phyloP scores from a whole-genome alignment of 441 rosid species.

The Erodium texanum region DNA sequence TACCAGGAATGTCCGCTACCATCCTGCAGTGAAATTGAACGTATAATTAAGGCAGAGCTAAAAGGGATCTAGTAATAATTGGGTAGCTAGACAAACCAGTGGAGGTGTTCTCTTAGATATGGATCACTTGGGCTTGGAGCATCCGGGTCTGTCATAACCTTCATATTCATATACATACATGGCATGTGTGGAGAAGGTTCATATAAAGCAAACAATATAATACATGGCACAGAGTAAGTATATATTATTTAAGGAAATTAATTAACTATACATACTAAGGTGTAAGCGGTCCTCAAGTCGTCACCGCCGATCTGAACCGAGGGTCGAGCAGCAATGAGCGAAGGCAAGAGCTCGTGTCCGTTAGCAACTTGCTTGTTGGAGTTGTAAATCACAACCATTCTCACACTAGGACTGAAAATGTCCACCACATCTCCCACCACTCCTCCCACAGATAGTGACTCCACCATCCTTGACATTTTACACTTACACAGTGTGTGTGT shows the following conservation, averaged over 20 bases:
- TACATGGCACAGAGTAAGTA: too few species aligned
- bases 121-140: slow-evolving; percentile 76
- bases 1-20: slow-evolving; percentile 85
- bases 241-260: neutral
- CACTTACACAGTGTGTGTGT: neutral
- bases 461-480: slow-evolving; percentile 42
- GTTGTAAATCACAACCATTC: slow-evolving; percentile 37
- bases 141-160: slow-evolving; percentile 70
- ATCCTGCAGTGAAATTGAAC: too few species aligned
- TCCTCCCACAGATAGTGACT: slow-evolving; percentile 48
- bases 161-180: slow-evolving; percentile 8
- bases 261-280: slow-evolving; percentile 54
- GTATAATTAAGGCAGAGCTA: too few species aligned
- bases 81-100: slow-evolving; percentile 44
- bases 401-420: slow-evolving; percentile 40
- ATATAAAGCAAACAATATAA: too few species aligned
- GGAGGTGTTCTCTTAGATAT: slow-evolving; percentile 49
- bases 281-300: slow-evolving; percentile 55
- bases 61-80: too few species aligned
- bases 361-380: slow-evolving; percentile 48
- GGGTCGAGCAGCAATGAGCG: slow-evolving; percentile 35
- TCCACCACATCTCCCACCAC: slow-evolving; percentile 64
- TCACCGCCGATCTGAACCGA: slow-evolving; percentile 55
- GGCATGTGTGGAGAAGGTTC: too few species aligned
- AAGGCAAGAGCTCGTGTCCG: slow-evolving; percentile 52